Base-by-base conservation (phyloP, 1,284 basidiomycete species). In the Cystobasidium pallidum region DNA sequence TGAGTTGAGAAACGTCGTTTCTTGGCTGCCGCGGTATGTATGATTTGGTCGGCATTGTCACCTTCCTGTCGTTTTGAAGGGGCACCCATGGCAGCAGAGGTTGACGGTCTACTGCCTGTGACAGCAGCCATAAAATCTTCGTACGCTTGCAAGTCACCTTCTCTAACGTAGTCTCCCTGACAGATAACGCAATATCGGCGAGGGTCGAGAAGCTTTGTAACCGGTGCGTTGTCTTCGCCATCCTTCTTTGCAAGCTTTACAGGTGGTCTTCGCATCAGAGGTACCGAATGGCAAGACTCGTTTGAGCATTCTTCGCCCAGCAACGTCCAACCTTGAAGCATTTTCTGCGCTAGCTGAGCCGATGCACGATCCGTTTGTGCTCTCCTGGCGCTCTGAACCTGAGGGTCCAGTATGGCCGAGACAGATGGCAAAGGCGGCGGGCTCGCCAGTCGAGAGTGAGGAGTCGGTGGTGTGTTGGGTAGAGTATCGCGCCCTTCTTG, bases 291-390 rank as follows among this genome's bases (percentile, higher is more conserved):
- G 62, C 78, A 79, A 17, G 57, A 54, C 21, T 73, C 72, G 76
- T 86, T 88, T 0, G 86, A 86, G 78, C 91, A 92, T 81, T 91
- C 90, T 61, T 91, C 90, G 49, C 85, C 89, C 24, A 92, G 83
- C 88, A 92, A 89, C 0, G 90, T 86, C 89, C 89, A 92, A 51
- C 91, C 91, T 79, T 86, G 87, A 55, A 92, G 81, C 73, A 92
- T 82, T 34, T 87, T 85, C 73, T 85, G 87, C 47, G 89, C 91
- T 43, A 92, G 90, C 78, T 89, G 89, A 65, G 86, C 81, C 1
- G 90, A 90, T 10, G 91, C 91, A 30, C 81, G 82, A 78, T 92
- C 91, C 6, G 89, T 91, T 79, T 92, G 91, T 73, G 88, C 86
- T 71, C 90, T 86, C 51, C 91, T 85, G 17, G 51, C 58, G 11